A percentile compares a stretch with the other conserved stretches of the same genome.
Conservation (phyloP, 371 early-diverging fungal genomes). For the Mortierella sp. region DNA sequence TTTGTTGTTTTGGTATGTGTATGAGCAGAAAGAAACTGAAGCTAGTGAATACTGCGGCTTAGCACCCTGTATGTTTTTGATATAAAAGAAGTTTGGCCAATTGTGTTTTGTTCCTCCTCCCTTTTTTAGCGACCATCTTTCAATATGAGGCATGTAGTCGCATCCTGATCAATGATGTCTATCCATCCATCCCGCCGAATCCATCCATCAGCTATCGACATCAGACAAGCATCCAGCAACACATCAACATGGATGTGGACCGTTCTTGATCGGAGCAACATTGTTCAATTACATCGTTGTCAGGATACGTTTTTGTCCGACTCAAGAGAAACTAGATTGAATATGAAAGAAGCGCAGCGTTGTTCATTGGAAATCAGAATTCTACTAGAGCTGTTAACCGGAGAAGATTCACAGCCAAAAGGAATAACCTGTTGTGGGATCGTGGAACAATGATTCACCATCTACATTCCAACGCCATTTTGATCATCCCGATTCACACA, state of each 20-base stretch:
- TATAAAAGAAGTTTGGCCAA: not conserved
- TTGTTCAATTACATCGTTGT: no score
- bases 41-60: slow-evolving; percentile 28
- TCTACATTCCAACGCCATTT: not conserved
- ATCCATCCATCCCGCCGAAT: slow-evolving; percentile 37
- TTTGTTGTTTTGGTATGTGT: not conserved
- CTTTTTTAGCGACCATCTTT: slow-evolving; percentile 54
- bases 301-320: slow-evolving; percentile 8
- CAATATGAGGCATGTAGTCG: slow-evolving; percentile 49
- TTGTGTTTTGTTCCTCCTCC: slow-evolving; percentile 31
- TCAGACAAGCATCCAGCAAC: not conserved
- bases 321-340: no score
- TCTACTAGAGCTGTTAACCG: no score
- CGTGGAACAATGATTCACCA: not conserved
- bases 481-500: not conserved
- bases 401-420: no score
- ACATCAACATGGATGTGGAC: no score
- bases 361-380: no score
- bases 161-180: not conserved
- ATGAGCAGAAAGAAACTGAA: no score
- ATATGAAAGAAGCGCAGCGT: no score
- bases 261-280: no score
- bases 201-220: slow-evolving; percentile 9
- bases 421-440: no score
- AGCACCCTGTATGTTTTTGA: slow-evolving; percentile 12